Percentiles rank a stretch among this genome's conserved stretches.
phyloP scores from a whole-genome alignment of 1,139 yeast species.

The Blastobotrys indianensis region DNA sequence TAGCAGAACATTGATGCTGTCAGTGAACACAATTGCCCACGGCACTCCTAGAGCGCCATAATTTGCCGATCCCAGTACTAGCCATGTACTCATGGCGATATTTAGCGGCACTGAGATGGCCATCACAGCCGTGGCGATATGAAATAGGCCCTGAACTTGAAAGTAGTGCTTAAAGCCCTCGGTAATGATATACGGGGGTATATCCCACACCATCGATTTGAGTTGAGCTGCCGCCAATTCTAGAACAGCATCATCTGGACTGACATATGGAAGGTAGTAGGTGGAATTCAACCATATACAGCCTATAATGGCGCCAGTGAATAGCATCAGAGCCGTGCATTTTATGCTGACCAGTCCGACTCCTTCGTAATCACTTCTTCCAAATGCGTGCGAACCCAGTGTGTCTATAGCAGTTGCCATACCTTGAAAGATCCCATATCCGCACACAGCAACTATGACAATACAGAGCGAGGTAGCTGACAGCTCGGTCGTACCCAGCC shows the following conservation, averaged over 20 bases:
- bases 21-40: conserved; percentile 53
- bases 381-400: conserved; percentile 61
- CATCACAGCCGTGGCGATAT: conserved; percentile 77
- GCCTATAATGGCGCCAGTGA: conserved; percentile 43
- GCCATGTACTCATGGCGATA: conserved; percentile 57
- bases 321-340: conserved; percentile 47
- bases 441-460: conserved; percentile 79
- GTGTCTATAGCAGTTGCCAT: conserved; percentile 84
- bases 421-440: conserved; percentile 78
- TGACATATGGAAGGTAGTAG: conserved; percentile 44
- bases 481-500: conserved; percentile 67
- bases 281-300: conserved; percentile 57
- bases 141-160: conserved; percentile 90
- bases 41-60: conserved; percentile 67
- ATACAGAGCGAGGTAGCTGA: conserved; percentile 81
- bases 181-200: conserved; percentile 78
- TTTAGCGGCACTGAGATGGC: conserved; percentile 77
- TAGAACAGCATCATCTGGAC: conserved; percentile 56
- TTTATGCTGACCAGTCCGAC: conserved; percentile 57
- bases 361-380: conserved; percentile 45
- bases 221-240: conserved; percentile 58
- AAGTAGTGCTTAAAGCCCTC: conserved; percentile 76
- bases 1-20: conserved; percentile 54
- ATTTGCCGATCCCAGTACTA: conserved; percentile 68
- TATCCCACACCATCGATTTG: conserved; percentile 63